Evolutionary conservation across 1,139 yeast genomes (phyloP).

Genomic region (Kurtzmaniella quercitrusa): DNA sequence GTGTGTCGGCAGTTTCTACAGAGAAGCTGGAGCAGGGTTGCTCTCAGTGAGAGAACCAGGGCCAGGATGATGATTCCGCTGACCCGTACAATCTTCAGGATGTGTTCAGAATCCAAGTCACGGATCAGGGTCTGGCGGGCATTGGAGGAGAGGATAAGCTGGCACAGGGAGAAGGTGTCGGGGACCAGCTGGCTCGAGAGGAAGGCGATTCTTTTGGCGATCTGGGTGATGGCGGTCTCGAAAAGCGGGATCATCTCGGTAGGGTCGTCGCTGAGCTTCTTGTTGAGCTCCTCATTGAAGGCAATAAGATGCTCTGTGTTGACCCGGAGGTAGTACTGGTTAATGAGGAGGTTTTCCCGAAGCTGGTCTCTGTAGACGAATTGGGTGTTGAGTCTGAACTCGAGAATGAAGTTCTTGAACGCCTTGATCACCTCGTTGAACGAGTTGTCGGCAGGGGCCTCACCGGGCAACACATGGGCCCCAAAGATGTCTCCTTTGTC

Average conservation of each 20-base stretch:
- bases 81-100: constrained; percentile 83
- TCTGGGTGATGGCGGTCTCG: constrained; percentile 85
- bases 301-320: constrained; percentile 83
- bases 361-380: constrained; percentile 90
- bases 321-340: constrained; percentile 69
- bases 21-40: constrained; percentile 77
- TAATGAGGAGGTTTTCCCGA: constrained; percentile 78
- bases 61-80: constrained; percentile 94
- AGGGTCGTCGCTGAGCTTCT: constrained; percentile 81
- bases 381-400: constrained; percentile 77
- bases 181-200: constrained; percentile 55
- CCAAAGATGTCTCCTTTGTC: constrained; percentile 79
- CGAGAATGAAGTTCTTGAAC: constrained; percentile 77
- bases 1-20: constrained; percentile 89
- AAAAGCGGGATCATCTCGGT: constrained; percentile 84
- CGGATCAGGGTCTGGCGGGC: constrained; percentile 74
- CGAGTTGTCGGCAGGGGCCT: constrained; percentile 60
- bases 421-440: constrained; percentile 75
- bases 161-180: constrained; percentile 67
- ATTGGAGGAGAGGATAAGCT: constrained; percentile 70
- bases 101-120: constrained; percentile 80
- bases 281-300: constrained; percentile 85
- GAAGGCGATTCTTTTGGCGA: constrained; percentile 76
- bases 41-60: constrained; percentile 83
- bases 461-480: constrained; percentile 86